These are phyloP conservation scores for Flueggea neowawraea DNA, from an alignment of 441 rosid species.

Conservation along the genomic window DNA sequence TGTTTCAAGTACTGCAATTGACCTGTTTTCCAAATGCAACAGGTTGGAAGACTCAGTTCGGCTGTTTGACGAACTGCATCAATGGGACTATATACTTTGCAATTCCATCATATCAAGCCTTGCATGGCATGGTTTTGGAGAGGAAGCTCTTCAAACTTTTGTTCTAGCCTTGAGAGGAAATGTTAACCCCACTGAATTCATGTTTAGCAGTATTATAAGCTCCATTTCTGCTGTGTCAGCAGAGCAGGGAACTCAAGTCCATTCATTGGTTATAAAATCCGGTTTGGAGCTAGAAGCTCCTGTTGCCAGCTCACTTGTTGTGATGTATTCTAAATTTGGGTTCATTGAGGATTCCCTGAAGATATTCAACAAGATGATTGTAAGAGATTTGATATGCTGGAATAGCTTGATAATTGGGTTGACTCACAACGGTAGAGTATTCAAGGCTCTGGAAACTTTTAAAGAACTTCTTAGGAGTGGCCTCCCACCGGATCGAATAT, in stretches of 20 bases:
- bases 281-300: slow-evolving; percentile 47
- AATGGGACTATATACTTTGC: slow-evolving; percentile 47
- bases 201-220: slow-evolving; percentile 52
- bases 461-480: slow-evolving; percentile 32
- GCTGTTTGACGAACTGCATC: slow-evolving; percentile 42
- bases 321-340: slow-evolving; percentile 62
- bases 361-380: slow-evolving; percentile 37
- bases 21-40: slow-evolving; percentile 78
- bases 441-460: slow-evolving; percentile 42
- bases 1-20: slow-evolving; percentile 67
- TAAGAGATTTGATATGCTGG: slow-evolving; percentile 65
- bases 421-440: slow-evolving; percentile 35
- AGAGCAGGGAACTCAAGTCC: slow-evolving; percentile 60
- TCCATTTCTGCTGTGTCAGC: slow-evolving; percentile 33
- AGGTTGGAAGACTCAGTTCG: slow-evolving; percentile 64
- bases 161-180: slow-evolving; percentile 35
- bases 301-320: slow-evolving; percentile 56
- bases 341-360: slow-evolving; percentile 39
- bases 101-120: slow-evolving; percentile 64
- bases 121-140: slow-evolving; percentile 45
- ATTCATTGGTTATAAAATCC: slow-evolving; percentile 51
- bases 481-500: slow-evolving; percentile 51
- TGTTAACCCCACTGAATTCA: slow-evolving; percentile 51
- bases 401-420: slow-evolving; percentile 62
- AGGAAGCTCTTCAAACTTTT: slow-evolving; percentile 44